Base-by-base conservation (phyloP, 768 basidiomycete genomes). In the Cytidiella melzeri region DNA sequence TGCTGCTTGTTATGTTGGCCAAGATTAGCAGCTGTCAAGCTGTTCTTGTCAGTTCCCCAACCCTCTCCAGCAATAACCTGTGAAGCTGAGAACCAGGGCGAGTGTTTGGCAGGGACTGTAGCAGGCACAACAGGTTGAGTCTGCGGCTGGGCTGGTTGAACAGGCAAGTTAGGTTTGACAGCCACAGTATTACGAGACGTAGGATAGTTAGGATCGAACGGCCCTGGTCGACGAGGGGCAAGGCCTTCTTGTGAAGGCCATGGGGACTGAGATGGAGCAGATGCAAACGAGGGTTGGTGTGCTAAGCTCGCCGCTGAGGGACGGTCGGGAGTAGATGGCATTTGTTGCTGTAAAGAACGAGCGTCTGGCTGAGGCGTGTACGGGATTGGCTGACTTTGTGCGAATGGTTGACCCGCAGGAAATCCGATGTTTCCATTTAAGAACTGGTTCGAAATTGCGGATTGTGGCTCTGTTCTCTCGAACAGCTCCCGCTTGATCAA, bases 1-100 rank as follows among this genome's bases (percentile, higher is more conserved):
- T 77, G 73, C 43, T 78, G 68, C 54, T 74, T 73, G 51, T 80
- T 79, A 54, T 82, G 80, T 43, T 81, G 79, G 7, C 75, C 78
- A 18, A 82, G 64, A 55, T 80, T 81, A 45, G 72, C 76, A 48
- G 76, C 70, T 0, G 82, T 80, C 18, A 83, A 68, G 51, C 77
- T 78, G 52, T 73, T 71, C 10, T 74, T 69, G 13, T 70, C 71
- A 40, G 68, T 62, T 30, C 61, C 68, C 81, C 80, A 82, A 42
- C 61, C 67, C 15, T 77, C 75, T 28, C 77, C 73, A 0, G 69
- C 61, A 28, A 61, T 58, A 20, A 70, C 70, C 47, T 80, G 69
- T 4, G 76, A 75, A 10, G 77, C 68, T 43, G 68, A 63, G 41
- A 72, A 61, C 83, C 84, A 84, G 3, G 80, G 74, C 1, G 82